phyloP scores from a whole-genome alignment of 495 filamentous ascomycete genomes.

The Talaromyces ruber region DNA sequence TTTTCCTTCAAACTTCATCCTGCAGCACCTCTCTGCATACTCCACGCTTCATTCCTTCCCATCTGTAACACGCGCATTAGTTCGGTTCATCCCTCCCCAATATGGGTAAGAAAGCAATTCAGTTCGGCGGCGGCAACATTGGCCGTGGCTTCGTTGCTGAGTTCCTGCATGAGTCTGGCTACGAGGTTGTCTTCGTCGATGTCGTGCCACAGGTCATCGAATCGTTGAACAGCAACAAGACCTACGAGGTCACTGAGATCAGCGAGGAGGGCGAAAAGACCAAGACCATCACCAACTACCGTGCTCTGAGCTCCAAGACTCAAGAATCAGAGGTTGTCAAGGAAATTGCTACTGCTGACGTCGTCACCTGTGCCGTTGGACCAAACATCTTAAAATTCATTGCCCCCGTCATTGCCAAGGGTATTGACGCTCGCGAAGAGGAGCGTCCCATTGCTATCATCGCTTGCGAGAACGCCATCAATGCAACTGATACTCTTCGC shows the following conservation, averaged over 20 bases:
- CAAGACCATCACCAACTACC: slow-evolving; percentile 84
- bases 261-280: slow-evolving; percentile 73
- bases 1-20: slow-evolving; percentile 1
- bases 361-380: slow-evolving; percentile 94
- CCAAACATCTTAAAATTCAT: slow-evolving; percentile 94
- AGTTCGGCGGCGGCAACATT: slow-evolving; percentile 94
- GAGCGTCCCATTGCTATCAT: slow-evolving; percentile 76
- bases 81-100: slow-evolving; percentile 12
- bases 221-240: slow-evolving; percentile 58
- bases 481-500: slow-evolving; percentile 77
- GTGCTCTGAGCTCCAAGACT: slow-evolving; percentile 88
- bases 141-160: slow-evolving; percentile 60
- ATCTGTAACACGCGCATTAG: background rate
- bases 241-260: slow-evolving; percentile 89
- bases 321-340: slow-evolving; percentile 69
- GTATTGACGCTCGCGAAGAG: slow-evolving; percentile 66
- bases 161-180: slow-evolving; percentile 68
- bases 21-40: background rate
- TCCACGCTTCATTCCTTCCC: background rate
- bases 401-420: slow-evolving; percentile 87
- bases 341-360: slow-evolving; percentile 77
- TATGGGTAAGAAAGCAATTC: slow-evolving; percentile 74
- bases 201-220: slow-evolving; percentile 76
- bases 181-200: slow-evolving; percentile 92
- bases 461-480: slow-evolving; percentile 95